Base-by-base conservation (phyloP, 441 rosid genomes). In the Populus tomentosa region DNA sequence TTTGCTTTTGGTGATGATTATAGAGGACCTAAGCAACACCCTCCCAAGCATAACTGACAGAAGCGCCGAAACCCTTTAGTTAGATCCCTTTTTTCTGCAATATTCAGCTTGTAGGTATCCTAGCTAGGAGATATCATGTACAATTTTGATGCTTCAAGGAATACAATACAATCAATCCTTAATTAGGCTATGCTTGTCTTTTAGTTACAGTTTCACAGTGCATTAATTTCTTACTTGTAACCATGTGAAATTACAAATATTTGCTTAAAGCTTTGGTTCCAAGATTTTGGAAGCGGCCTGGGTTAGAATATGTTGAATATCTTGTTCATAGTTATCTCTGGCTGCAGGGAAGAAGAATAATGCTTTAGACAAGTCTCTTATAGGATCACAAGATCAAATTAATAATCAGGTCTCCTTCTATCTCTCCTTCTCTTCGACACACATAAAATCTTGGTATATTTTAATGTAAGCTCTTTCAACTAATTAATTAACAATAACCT, bases 1-100 rank as follows among this genome's bases (percentile, higher is more conserved):
- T 81, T 83, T 68, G 86, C 79, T 75, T 87, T 83, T 82, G 75
- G 64, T 38, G 83, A 85, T 77, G 90, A 87, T 84, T 86, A 84
- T 79, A 81, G 79, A 70, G 83, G 81, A 38, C 87, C 87, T 71
- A 88, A 79, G 67, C 85, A 70, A n/a, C 89, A 86, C 73, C 78
- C 85, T 82, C 88, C 89, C 67, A 83, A 67, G 63, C 86, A 83
- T 83, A 86, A 88, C 79, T 82, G 77, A 83, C 69, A 35, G 32
- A 59, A 38, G 74, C 46, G 18, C 32, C 11, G 38, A 40, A 73
- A 21, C 40, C 62, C 56, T 71, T 69, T 61, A 38, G 28, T 61
- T 61, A 69, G 82, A 75, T 78, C 67, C 73, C 35, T 38, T 72
- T 70, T 63, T 64, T 63, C 77, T 66, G 70, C 70, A 67, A 28